phyloP scores from a whole-genome alignment of 176 grass and related monocot species.

The Themeda triandra region DNA sequence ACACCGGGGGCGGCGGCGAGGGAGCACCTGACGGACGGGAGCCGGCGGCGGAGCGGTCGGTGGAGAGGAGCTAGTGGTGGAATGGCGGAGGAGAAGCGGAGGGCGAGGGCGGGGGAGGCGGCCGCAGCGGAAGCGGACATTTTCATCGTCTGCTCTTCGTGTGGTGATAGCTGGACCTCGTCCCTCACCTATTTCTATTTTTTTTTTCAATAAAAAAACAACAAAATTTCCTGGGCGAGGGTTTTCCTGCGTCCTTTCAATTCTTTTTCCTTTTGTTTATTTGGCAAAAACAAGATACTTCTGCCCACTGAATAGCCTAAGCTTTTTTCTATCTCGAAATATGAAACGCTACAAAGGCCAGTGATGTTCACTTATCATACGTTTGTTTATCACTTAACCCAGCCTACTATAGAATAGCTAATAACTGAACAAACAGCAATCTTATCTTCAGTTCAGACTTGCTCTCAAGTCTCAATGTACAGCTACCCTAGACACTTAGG shows the following conservation, averaged over 20 bases:
- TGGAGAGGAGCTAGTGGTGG: slow-evolving; percentile 19
- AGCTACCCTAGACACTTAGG: no score
- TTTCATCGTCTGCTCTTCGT: slow-evolving; percentile 19
- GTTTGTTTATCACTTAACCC: no score
- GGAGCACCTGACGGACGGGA: slow-evolving; percentile 50
- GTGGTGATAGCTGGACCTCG: slow-evolving; percentile 8
- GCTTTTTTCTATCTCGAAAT: background rate
- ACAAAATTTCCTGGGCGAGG: background rate
- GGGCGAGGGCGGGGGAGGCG: slow-evolving; percentile 16
- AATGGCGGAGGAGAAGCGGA: slow-evolving; percentile 46
- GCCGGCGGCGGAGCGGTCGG: slow-evolving; percentile 25
- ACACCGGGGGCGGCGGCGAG: slow-evolving; percentile 39
- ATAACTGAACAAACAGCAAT: no score
- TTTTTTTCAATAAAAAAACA: background rate
- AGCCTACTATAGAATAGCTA: no score
- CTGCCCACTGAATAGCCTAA: background rate
- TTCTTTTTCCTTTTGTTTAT: background rate
- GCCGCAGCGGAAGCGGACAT: slow-evolving; percentile 38
- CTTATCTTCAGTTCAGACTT: no score
- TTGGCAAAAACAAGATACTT: background rate
- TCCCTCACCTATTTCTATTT: slow-evolving; percentile 1
- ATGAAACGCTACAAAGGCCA: background rate
- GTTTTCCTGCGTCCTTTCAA: background rate
- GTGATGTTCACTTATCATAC: no score
- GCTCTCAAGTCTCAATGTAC: no score